A percentile compares a stretch with the other conserved stretches of the same genome.
These are phyloP conservation scores for Cladophialophora psammophila DNA, from an alignment of 2,329 filamentous ascomycete species.

Conservation along the genomic window DNA sequence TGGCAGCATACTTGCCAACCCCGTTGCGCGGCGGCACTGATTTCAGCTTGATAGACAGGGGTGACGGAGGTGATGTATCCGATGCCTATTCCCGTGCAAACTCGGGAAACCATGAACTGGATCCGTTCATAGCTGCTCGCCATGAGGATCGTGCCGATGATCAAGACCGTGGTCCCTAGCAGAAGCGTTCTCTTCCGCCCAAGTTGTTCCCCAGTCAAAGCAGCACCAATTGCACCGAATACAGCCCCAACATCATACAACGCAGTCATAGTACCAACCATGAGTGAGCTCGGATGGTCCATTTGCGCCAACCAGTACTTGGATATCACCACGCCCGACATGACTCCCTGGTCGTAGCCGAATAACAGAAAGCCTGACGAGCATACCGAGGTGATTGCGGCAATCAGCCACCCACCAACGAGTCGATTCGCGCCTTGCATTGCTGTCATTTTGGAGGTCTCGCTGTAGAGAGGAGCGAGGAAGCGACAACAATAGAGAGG, in stretches of 20 bases:
- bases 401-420: constrained; percentile 11
- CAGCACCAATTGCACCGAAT: constrained; percentile 57
- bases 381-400: constrained; percentile 26
- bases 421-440: constrained; percentile 5
- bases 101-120: constrained; percentile 33
- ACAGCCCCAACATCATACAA: constrained; percentile 60
- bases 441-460: background rate
- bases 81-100: constrained; percentile 23
- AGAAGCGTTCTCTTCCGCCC: constrained; percentile 59
- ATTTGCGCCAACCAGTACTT: constrained; percentile 65
- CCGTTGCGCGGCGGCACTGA: constrained; percentile 22
- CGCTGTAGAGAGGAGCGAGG: background rate
- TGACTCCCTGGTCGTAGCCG: constrained; percentile 61
- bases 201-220: constrained; percentile 52
- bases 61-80: constrained; percentile 13
- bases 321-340: constrained; percentile 76
- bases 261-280: constrained; percentile 42
- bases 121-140: constrained; percentile 39
- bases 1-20: constrained; percentile 25
- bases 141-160: constrained; percentile 51
- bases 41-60: constrained; percentile 52
- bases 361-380: constrained; percentile 35
- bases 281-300: constrained; percentile 49
- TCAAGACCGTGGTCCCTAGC: constrained; percentile 62
- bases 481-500: background rate